These are phyloP conservation scores for Beauveria sp. DNA, from an alignment of 2,329 filamentous ascomycete species.

Conservation along the genomic window DNA sequence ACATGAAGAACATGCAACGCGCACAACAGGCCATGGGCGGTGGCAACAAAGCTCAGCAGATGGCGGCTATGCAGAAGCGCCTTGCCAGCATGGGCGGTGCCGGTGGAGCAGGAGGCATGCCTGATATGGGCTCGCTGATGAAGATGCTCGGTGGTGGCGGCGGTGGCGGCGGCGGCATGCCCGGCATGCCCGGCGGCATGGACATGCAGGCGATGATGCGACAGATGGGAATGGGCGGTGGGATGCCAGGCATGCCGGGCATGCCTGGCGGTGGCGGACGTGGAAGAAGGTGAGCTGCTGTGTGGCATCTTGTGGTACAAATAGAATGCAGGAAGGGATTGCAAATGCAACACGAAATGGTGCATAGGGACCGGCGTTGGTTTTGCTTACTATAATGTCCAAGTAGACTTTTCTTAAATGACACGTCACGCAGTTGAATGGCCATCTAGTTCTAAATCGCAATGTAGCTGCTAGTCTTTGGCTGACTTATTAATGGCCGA, in stretches of 20 bases:
- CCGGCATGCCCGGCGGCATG: slow-evolving; percentile 64
- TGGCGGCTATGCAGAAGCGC: slow-evolving; percentile 95
- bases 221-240: slow-evolving; percentile 57
- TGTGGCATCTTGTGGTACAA: not conserved
- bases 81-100: slow-evolving; percentile 82
- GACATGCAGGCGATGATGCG: slow-evolving; percentile 77
- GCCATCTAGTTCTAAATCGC: not conserved
- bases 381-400: slow-evolving; percentile 6
- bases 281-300: slow-evolving; percentile 6
- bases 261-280: slow-evolving; percentile 6
- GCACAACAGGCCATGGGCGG: slow-evolving; percentile 88
- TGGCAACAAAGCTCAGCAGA: slow-evolving; percentile 84
- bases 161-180: slow-evolving; percentile 55
- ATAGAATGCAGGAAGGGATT: not conserved
- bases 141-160: slow-evolving; percentile 75
- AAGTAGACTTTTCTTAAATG: slow-evolving; percentile 2
- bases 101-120: slow-evolving; percentile 60
- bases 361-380: slow-evolving; percentile 11
- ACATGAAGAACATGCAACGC: slow-evolving; percentile 95
- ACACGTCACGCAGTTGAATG: not conserved
- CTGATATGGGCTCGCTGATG: slow-evolving; percentile 79
- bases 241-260: slow-evolving; percentile 16
- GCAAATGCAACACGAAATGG: slow-evolving; percentile 1
- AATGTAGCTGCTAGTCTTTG: not conserved
- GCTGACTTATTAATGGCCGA: too few relatives aligned